Percentiles rank a stretch among this genome's conserved stretches.
These are phyloP conservation scores for Lachancea cidri DNA, from an alignment of 805 yeast genomes.

Conservation along the genomic window DNA sequence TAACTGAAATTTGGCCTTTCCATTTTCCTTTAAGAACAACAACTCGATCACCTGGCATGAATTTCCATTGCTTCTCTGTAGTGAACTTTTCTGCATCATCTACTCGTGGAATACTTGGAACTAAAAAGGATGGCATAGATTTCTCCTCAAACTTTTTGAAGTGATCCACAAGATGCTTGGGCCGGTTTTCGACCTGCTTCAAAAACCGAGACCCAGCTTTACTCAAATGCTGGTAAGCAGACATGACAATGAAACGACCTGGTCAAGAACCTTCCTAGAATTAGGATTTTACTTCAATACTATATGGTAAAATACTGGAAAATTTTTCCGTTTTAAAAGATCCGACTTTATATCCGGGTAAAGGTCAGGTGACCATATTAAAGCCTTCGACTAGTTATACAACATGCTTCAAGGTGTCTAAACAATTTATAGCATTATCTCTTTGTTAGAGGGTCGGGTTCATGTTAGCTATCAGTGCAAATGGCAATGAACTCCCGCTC, in stretches of 20 bases:
- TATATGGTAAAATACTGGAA: not conserved
- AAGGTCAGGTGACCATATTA: not conserved
- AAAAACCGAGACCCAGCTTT: constrained; percentile 36
- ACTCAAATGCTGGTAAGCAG: constrained; percentile 29
- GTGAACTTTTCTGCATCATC: constrained; percentile 33
- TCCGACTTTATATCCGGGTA: not conserved
- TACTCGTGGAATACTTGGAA: constrained; percentile 31
- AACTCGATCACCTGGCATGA: constrained; percentile 72
- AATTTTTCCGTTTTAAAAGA: not conserved
- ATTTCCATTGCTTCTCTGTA: constrained; percentile 50
- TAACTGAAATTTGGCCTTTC: constrained; percentile 69
- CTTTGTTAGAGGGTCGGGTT: not conserved
- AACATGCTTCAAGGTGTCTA: not conserved
- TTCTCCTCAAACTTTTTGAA: constrained; percentile 28
- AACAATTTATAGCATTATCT: not conserved
- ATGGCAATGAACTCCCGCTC: constrained; percentile 88
- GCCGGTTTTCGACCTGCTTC: constrained; percentile 28
- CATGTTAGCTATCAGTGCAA: constrained; percentile 60
- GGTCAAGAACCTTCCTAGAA: too few species aligned
- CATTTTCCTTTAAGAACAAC: constrained; percentile 63
- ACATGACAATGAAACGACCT: too few species aligned
- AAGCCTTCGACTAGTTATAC: not conserved
- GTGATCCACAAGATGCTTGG: constrained; percentile 28
- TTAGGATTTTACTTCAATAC: too few species aligned
- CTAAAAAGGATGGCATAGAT: constrained; percentile 36